Evolutionary conservation across 2,329 filamentous ascomycete genomes (phyloP), one percentile per base, ranked within the genome.

Genomic region (Cytospora mali): DNA sequence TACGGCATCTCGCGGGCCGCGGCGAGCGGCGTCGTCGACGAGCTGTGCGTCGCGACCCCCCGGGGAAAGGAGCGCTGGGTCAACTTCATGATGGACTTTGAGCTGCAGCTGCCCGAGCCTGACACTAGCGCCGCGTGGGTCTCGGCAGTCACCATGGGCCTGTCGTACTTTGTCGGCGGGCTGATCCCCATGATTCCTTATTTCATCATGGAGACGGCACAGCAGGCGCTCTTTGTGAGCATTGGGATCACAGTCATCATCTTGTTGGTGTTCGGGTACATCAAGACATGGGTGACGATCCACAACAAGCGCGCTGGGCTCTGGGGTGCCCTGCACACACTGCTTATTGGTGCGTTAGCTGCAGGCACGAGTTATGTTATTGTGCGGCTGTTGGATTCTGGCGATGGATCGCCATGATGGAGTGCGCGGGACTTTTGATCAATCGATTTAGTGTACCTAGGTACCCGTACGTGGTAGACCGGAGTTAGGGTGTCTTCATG

Each of bases 111-210:
- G 50, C 76, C 80, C 64, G 76, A 80, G 68, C 76, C 71, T 66
- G 75, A 74, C 70, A 76, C 74, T 31, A 75, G 76, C 69, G 71
- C 77, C 66, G 74, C 84, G 69, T 72, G 81, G 73, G 73, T 85
- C 51, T 88, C 84, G 0, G 89, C 87, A 2, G 66, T 87, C 28
- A 90, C 86, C 10, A 88, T 92, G 69, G 86, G 88, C 0, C 69
- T 86, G 18, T 87, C 87, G 39, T 92, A 92, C 72, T 87, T 91
- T 58, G 73, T 91, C 25, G 89, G 89, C 23, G 89, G 89, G 0
- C 78, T 91, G 59, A 82, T 91, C n/a, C 88, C 89, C 16, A 80
- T 91, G 69, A 74, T 89, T 49, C 89, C 89, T 0, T 92, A 92
- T 75, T 87, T 91, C 67, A 78, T 88, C 67, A 77, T 84, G 71